Evolutionary conservation across 2,329 filamentous ascomycete species (phyloP), one percentile per base, ranked within the genome.

Genomic region (Cadophora luteo-olivacea): DNA sequence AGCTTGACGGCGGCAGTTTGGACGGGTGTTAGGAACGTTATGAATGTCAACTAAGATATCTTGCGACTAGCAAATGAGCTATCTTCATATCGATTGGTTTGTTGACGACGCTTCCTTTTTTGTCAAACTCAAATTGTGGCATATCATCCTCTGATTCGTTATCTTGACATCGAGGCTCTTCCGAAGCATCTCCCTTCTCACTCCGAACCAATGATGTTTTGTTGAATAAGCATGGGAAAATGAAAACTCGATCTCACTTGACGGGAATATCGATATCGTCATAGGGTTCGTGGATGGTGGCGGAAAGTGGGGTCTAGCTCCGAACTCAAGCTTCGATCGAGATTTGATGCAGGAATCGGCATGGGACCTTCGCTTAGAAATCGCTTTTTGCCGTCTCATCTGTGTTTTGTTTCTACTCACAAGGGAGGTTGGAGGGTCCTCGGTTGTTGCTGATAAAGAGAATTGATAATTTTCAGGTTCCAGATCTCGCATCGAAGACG

Each of bases 211-310:
- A 60, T 60, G 36, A 60, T 8, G 38, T 16, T n/a, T 5, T 11
- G 24, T 16, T 1, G 4, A 41, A 4, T 4, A 22, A 25, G n/a
- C 33, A 60, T 60, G 57, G 57, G 57, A 60, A 60, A 45, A 24
- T 6, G 6, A 24, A 60, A 60, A 16, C 38, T 38, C 57, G 36
- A 60, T 33, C 52, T 16, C 22, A 22, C 14, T 16, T 45, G n/a
- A 14, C 11, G 11, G 3, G 19, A 25, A 60, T 60, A 41, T 60
- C 57, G 57, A 60, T 60, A 60, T 60, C 57, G 57, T 60, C 57
- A 60, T 60, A 41, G 57, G 16, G n/a, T 60, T 60, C 7, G 24
- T 45, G 12, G 36, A 9, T 22, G 22, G 57, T 60, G 57, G 57
- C 36, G 22, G 45, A 41, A 19, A 19, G 57, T 60, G 57, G 57